phyloP scores from a whole-genome alignment of 225 moss, liverwort and hornwort genomes.

The Bryum argenteum region DNA sequence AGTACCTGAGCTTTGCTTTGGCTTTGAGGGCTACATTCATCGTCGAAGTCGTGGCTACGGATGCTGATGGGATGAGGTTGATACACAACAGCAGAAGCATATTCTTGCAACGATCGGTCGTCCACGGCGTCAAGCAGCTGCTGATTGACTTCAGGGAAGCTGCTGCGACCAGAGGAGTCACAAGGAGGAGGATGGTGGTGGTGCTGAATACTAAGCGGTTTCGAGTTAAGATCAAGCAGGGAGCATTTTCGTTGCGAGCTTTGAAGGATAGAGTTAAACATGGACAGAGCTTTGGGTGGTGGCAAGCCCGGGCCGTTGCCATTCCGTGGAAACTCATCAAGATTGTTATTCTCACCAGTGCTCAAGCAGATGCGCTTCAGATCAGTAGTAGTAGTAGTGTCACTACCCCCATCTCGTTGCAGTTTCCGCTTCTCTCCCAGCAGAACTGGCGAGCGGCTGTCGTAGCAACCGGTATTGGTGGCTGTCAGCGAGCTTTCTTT shows the following conservation, averaged over 20 bases:
- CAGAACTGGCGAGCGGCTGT: constrained; percentile 43
- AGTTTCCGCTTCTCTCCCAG: constrained; percentile 41
- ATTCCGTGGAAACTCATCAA: background rate
- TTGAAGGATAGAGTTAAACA: constrained; percentile 14
- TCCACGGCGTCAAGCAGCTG: constrained; percentile 35
- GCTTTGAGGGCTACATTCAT: constrained; percentile 18
- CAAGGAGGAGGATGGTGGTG: too few relatives aligned
- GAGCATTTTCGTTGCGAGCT: constrained; percentile 25
- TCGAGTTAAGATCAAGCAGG: constrained; percentile 40
- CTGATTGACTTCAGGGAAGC: constrained; percentile 25
- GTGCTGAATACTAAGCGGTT: constrained; percentile 25
- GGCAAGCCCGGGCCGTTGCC: constrained; percentile 8
- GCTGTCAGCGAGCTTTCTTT: constrained; percentile 49
- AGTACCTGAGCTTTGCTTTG: constrained; percentile 43
- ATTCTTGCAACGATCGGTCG: constrained; percentile 33
- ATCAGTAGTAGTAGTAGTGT: background rate
- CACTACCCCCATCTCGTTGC: constrained; percentile 33
- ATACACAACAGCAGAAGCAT: constrained; percentile 30
- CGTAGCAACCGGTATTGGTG: constrained; percentile 52
- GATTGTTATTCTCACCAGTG: background rate
- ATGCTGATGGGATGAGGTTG: constrained; percentile 50
- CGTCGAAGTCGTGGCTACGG: constrained; percentile 36
- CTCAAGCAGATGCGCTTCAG: constrained; percentile 30
- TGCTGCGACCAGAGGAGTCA: background rate
- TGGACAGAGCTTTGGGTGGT: constrained; percentile 20